Base-by-base conservation (phyloP, 2,329 filamentous ascomycete species). In the Botrytis tulipae region DNA sequence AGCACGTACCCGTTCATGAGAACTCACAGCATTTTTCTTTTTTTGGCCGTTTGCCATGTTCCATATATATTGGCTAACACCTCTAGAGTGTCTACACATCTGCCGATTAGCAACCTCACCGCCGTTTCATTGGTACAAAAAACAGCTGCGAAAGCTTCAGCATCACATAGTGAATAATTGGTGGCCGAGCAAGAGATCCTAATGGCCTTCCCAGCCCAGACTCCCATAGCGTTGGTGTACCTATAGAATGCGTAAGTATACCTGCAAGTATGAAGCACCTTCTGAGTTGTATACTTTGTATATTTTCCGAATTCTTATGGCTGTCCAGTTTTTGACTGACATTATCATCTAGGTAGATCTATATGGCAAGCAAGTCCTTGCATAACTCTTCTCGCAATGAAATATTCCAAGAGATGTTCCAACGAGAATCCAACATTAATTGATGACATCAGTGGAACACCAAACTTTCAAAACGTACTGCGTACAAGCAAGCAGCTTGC, bases 1-100 rank as follows among this genome's bases (percentile, higher is more conserved):
- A 51, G 63, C 63, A 67, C 22, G 32, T 37, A 37, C 20, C 63
- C 44, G 63, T 40, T 51, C 18, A 46, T 67, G 44, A 67, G 63
- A 51, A 48, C 22, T 35, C 12, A 10, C 32, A 40, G 25, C 35
- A 25, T 12, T 32, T 25, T 66, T 37, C 63, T 32, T 16, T 37
- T 66, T 16, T 22, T 37, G 44, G 42, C 20, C 16, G 42, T 48
- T 51, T 37, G 29, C 20, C n/a, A 51, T 48, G 32, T 51, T 25
- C 35, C 32, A 67, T 67, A 51, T 67, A 67, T 67, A n/a, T 10
- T 67, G 22, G 18, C 25, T 12, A 18, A 66, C 12, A 14, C 5
- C 44, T 32, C 20, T 51, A 35, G 44, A 25, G 10, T 18, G 46
- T 32, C 12, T 32, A n/a, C 37, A 25, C 44, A 51, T 16, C 37